Conservation (phyloP, 2,329 filamentous ascomycete species). For the Ascochyta pisi region DNA sequence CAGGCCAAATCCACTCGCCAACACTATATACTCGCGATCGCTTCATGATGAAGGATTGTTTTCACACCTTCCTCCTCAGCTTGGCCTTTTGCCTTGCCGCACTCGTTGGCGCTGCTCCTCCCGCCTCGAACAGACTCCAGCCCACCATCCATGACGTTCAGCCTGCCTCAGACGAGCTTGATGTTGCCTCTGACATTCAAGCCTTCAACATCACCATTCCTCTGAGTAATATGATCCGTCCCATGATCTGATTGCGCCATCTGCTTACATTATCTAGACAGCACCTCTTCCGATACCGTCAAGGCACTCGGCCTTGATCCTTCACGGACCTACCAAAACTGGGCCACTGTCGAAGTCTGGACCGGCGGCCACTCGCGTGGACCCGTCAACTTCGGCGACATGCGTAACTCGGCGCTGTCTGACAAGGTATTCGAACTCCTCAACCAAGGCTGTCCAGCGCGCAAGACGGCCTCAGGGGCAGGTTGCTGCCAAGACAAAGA, state of each 20-base stretch:
- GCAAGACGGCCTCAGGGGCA: not conserved
- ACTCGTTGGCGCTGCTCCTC: not conserved
- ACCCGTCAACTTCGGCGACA: constrained; percentile 6
- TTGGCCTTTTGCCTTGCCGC: not conserved
- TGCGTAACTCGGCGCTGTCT: not conserved
- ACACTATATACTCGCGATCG: too few species aligned
- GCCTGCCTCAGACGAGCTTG: not conserved
- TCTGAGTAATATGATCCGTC: too few species aligned
- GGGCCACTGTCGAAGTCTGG: constrained; percentile 1
- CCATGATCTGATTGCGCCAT: too few species aligned
- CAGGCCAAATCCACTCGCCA: too few species aligned
- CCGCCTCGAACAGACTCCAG: not conserved
- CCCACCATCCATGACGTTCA: too few species aligned
- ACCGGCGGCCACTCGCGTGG: not conserved
- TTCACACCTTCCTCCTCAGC: not conserved
- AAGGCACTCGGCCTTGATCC: not conserved
- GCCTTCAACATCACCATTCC: not conserved
- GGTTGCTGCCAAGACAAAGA: not conserved
- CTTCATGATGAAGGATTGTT: not conserved
- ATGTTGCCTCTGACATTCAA: not conserved
- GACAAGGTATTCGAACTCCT: not conserved
- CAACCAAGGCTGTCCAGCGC: not conserved
- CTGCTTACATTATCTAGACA: not conserved
- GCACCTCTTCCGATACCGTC: not conserved
- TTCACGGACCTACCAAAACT: not conserved